Percentiles rank a stretch among this genome's conserved stretches.
Evolutionary conservation across 2,329 filamentous ascomycete genomes (phyloP).

Genomic region (Cladorrhinum sp.): DNA sequence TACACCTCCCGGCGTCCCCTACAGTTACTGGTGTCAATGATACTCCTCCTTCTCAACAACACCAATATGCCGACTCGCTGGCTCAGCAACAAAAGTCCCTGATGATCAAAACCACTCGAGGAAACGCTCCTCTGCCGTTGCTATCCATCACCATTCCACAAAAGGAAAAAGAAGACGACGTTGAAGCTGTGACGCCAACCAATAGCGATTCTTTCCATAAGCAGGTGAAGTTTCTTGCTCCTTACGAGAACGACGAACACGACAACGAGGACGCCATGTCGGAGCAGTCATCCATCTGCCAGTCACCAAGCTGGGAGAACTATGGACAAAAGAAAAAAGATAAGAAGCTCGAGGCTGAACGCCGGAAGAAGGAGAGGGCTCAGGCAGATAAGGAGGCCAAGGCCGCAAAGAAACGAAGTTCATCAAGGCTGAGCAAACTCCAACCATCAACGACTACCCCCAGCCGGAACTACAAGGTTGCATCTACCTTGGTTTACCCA

Average conservation of each 20-base stretch:
- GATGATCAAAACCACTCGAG: conserved; percentile 27
- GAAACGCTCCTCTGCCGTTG: conserved; percentile 24
- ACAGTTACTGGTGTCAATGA: conserved; percentile 10
- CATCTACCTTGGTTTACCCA: conserved; percentile 15
- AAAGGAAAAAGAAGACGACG: conserved; percentile 13
- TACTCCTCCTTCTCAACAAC: conserved; percentile 24
- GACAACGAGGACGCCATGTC: conserved; percentile 36
- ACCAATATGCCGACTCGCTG: conserved; percentile 27
- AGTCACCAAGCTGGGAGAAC: conserved; percentile 61
- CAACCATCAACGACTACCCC: conserved; percentile 30
- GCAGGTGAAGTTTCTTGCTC: conserved; percentile 40
- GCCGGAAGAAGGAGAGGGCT: conserved; percentile 43
- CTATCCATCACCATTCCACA: conserved; percentile 35
- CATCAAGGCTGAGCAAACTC: conserved; percentile 39
- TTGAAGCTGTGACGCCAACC: conserved; percentile 19
- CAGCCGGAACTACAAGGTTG: conserved; percentile 8
- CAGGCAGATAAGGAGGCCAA: conserved; percentile 39
- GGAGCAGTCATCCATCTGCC: conserved; percentile 53
- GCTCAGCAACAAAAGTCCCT: conserved; percentile 26
- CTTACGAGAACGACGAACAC: conserved; percentile 24
- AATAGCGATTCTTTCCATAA: conserved; percentile 34
- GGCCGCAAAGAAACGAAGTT: conserved; percentile 35
- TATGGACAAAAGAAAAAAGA: conserved; percentile 53
- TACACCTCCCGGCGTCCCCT: conserved; percentile 15
- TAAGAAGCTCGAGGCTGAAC: conserved; percentile 44